phyloP scores from a whole-genome alignment of 371 early-diverging fungal species.

The Syncephalastrum monosporum region DNA sequence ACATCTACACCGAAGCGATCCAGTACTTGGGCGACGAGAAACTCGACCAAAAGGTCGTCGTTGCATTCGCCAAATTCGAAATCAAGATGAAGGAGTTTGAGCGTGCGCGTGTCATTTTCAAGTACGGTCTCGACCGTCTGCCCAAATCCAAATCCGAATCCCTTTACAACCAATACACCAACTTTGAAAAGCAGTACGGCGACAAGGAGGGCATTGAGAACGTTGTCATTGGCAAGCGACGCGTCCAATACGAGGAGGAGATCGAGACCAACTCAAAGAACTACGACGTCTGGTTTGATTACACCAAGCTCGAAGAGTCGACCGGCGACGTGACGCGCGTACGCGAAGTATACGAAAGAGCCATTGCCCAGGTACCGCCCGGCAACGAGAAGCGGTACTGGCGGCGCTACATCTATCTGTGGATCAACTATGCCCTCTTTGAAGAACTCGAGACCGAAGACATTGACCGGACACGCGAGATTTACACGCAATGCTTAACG shows the following conservation, averaged over 20 bases:
- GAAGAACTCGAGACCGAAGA: conserved; percentile 90
- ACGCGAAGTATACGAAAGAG: conserved; percentile 94
- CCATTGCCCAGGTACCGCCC: conserved; percentile 88
- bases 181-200: conserved; percentile 96
- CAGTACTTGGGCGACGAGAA: conserved; percentile 85
- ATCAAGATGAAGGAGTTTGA: conserved; percentile 87
- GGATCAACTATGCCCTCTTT: conserved; percentile 96
- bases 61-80: conserved; percentile 96
- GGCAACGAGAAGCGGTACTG: conserved; percentile 90
- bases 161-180: conserved; percentile 88
- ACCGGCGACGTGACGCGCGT: conserved; percentile 72
- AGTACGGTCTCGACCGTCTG: conserved; percentile 87
- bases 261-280: conserved; percentile 78
- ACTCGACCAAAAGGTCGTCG: conserved; percentile 87
- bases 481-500: conserved; percentile 84
- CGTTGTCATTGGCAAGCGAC: conserved; percentile 84
- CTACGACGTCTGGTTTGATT: conserved; percentile 97
- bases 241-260: conserved; percentile 88
- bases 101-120: conserved; percentile 93
- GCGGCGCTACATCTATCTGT: conserved; percentile 97
- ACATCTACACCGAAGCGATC: conserved; percentile 85
- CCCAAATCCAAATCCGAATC: conserved; percentile 82
- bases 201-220: conserved; percentile 85
- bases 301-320: conserved; percentile 84
- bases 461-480: conserved; percentile 75